phyloP scores from a whole-genome alignment of 805 yeast species.

The Pichia insulana region DNA sequence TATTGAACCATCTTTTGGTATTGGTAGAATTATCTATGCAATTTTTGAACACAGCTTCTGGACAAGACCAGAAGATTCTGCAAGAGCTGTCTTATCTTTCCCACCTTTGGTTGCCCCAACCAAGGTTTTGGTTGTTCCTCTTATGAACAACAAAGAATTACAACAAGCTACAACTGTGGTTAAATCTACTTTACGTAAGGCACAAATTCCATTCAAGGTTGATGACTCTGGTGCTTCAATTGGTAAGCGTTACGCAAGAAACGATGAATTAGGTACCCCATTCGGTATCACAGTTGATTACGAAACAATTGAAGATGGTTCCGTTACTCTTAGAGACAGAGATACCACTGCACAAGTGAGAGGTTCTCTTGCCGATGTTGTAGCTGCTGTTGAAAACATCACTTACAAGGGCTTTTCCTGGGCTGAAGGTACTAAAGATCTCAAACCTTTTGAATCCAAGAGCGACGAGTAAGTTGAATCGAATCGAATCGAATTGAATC shows the following conservation, averaged over 20 bases:
- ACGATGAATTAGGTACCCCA: constrained; percentile 98
- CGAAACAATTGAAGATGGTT: constrained; percentile 78
- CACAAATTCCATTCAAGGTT: constrained; percentile 87
- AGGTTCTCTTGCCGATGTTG: constrained; percentile 68
- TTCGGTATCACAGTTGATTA: constrained; percentile 97
- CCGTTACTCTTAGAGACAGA: constrained; percentile 94
- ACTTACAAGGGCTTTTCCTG: constrained; percentile 70
- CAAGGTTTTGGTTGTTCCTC: constrained; percentile 90
- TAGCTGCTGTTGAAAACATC: constrained; percentile 63
- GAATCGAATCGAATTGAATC: too few relatives aligned
- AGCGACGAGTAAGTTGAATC: constrained; percentile 31
- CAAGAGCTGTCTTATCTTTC: constrained; percentile 79
- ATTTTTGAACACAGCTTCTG: constrained; percentile 92
- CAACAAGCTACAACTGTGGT: constrained; percentile 66
- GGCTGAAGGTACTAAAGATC: constrained; percentile 73
- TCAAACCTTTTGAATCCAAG: constrained; percentile 69
- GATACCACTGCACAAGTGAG: constrained; percentile 95
- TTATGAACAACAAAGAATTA: constrained; percentile 75
- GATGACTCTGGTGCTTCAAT: constrained; percentile 97
- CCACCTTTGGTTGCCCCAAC: constrained; percentile 97
- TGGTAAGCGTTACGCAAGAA: constrained; percentile 96
- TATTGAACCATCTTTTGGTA: constrained; percentile 98
- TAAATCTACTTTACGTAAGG: constrained; percentile 60
- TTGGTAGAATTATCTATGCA: constrained; percentile 92
- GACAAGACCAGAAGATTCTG: constrained; percentile 83